Conservation (phyloP, 106 monocot genomes). For the Allium cepa region DNA sequence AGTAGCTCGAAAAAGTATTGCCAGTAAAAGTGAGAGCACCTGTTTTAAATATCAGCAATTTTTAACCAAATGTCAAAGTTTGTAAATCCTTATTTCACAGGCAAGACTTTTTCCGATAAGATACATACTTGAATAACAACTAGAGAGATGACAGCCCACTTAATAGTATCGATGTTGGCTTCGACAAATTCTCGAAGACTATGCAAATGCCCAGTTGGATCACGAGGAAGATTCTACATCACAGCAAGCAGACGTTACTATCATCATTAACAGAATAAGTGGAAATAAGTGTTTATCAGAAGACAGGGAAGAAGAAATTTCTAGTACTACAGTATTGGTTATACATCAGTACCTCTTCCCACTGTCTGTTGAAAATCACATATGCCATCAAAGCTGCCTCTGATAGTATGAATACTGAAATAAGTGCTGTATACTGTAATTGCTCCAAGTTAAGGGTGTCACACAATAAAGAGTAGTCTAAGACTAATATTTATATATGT, state of each 20-base stretch:
- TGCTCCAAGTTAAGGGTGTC: constrained; percentile 14
- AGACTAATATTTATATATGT: neutral
- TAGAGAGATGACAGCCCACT: constrained; percentile 27
- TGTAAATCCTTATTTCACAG: neutral
- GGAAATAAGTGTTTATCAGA: neutral
- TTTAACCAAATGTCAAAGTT: neutral
- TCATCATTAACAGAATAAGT: neutral
- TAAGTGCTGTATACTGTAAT: constrained; percentile 29
- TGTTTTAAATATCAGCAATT: neutral
- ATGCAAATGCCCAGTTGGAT: constrained; percentile 50
- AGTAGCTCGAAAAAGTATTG: neutral
- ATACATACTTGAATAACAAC: constrained; percentile 51
- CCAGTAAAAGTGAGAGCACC: constrained; percentile 4
- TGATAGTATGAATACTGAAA: constrained; percentile 14
- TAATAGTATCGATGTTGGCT: constrained; percentile 40
- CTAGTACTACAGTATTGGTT: neutral
- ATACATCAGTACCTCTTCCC: constrained; percentile 30
- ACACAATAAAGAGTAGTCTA: neutral
- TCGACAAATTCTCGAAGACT: constrained; percentile 37
- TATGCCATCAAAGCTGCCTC: constrained; percentile 21
- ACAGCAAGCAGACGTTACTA: neutral
- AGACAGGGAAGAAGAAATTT: neutral
- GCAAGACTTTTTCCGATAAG: neutral
- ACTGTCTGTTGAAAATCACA: constrained; percentile 20
- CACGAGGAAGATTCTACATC: constrained; percentile 58